These are phyloP conservation scores for Dimargaris verticillata DNA, from an alignment of 192 early-diverging fungal species.

Conservation along the genomic window DNA sequence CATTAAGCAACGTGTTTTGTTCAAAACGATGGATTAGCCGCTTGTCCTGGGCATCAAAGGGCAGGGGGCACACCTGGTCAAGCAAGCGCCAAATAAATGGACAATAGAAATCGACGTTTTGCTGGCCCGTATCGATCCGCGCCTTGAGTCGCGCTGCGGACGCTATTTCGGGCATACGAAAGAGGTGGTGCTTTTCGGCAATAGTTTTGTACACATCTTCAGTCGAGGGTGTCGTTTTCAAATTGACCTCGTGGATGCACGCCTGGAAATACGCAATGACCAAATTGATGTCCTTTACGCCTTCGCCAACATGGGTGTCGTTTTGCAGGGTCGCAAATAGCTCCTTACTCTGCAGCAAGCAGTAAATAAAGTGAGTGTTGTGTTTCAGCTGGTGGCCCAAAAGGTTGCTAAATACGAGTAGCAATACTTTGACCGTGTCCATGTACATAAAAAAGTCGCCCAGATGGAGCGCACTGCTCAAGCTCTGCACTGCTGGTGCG, in stretches of 20 bases:
- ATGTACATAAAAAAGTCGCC: constrained; percentile 3
- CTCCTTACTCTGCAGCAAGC: constrained; percentile 8
- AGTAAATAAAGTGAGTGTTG: constrained; percentile 6
- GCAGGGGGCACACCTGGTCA: background rate
- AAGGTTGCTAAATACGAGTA: background rate
- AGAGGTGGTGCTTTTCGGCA: background rate
- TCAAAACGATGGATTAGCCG: background rate
- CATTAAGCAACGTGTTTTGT: no score
- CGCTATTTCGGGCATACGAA: background rate
- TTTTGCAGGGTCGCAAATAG: constrained; percentile 8
- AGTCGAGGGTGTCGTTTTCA: background rate
- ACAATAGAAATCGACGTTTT: background rate
- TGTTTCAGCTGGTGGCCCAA: constrained; percentile 7
- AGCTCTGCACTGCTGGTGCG: background rate
- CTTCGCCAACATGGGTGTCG: background rate
- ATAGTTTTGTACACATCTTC: constrained; percentile 1
- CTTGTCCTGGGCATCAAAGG: background rate
- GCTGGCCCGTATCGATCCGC: background rate
- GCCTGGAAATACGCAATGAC: constrained; percentile 11
- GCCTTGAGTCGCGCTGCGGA: background rate
- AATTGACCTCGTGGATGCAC: background rate
- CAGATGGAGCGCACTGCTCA: background rate
- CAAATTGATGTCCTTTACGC: constrained; percentile 6
- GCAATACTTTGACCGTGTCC: constrained; percentile 1
- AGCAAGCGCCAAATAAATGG: background rate